Conservation (phyloP, 2,329 filamentous ascomycete species). For the Chaetothyriales sp. region DNA sequence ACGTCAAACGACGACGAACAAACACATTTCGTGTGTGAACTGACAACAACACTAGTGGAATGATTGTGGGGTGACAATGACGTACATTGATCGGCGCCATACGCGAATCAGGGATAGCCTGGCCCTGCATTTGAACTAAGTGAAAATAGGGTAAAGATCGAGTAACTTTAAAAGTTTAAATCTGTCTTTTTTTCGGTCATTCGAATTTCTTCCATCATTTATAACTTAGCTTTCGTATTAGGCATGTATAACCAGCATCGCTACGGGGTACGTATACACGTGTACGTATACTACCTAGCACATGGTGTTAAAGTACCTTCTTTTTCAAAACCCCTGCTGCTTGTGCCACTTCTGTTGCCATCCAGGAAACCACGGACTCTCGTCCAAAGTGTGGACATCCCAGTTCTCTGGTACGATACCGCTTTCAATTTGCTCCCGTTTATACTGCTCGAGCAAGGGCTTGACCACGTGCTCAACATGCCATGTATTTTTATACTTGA, state of each 20-base stretch:
- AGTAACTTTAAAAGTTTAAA: too few relatives aligned
- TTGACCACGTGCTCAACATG: slow-evolving; percentile 60
- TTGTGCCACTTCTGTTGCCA: slow-evolving; percentile 63
- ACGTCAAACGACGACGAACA: neutral
- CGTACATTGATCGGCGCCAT: neutral
- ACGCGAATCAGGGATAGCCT: too few relatives aligned
- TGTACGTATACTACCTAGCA: too few relatives aligned
- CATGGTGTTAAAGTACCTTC: too few relatives aligned
- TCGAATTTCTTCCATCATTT: too few relatives aligned
- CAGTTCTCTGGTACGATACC: slow-evolving; percentile 47
- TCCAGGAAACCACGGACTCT: slow-evolving; percentile 59
- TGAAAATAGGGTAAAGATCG: too few relatives aligned
- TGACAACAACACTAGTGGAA: neutral
- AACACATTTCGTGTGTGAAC: neutral
- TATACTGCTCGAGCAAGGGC: slow-evolving; percentile 48
- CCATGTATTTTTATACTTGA: slow-evolving; percentile 72
- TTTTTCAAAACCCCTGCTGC: slow-evolving; percentile 42
- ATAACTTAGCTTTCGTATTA: too few relatives aligned
- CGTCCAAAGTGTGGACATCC: slow-evolving; percentile 54
- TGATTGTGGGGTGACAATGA: neutral
- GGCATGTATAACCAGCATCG: too few relatives aligned
- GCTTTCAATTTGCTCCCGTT: slow-evolving; percentile 48
- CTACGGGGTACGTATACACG: too few relatives aligned
- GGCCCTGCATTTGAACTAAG: neutral
- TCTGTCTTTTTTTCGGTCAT: too few relatives aligned